Base-by-base conservation (phyloP, 495 filamentous ascomycete species). In the Glarea lozoyensis region DNA sequence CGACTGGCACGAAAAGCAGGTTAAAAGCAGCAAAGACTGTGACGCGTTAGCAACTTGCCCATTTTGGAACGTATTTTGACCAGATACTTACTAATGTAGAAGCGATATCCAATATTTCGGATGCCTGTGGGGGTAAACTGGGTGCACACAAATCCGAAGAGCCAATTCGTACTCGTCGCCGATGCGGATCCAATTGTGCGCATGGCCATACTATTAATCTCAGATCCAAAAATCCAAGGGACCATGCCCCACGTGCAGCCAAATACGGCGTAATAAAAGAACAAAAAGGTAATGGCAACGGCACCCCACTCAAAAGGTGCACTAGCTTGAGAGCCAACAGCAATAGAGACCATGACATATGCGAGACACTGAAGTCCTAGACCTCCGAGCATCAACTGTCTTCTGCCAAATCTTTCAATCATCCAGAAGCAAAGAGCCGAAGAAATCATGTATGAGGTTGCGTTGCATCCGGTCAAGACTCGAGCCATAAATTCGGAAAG, bases 41-140 rank as follows among this genome's bases (percentile, higher is more conserved):
- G 20, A 10, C 4, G 10, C 10, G 40, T 42, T 12, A 33, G 24
- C 33, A 19, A 3, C 19, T 17, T 41, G 23, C 21, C 6, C 4
- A 11, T 4, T 4, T 4, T 30, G 20, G 16, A 12, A 27, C 21
- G 4, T 17, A 29, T 9, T 12, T 4, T 41, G 20, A 19, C 7
- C 6, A 37, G 17, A 34, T n/a, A 40, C 37, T 21, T 37, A 37
- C 35, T 42, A 15, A 31, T 32, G 56, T 87, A 88, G 2, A 79
- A 83, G 11, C 79, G 73, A 81, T 81, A 88, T 40, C 69, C 58
- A 41, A 85, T 84, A 37, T 67, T 62, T 33, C 60, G 49, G 17
- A 86, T 59, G 72, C 84, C 79, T 32, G 83, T 73, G 0, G 84
- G 84, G 0, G 82, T 84, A 43, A 88, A 75, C 81, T 85, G 82